Conservation (phyloP, 768 basidiomycete species). For the Suillus spraguei region DNA sequence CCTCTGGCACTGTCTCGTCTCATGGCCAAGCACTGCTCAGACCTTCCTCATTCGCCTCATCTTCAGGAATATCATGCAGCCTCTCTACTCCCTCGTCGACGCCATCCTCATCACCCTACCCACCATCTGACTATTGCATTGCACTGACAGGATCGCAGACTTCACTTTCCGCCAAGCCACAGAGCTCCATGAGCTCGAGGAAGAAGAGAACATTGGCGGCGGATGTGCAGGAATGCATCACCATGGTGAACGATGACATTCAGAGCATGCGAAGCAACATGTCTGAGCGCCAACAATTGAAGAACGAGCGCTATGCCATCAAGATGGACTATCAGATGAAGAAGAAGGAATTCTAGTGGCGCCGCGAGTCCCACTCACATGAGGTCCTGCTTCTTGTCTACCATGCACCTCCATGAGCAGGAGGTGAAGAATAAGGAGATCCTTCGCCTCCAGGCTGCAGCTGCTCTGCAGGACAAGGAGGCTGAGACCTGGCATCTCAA, state of each 20-base stretch:
- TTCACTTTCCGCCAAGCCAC: not conserved
- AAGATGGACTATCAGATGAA: not conserved
- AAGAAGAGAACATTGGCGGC: not conserved
- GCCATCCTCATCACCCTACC: not conserved
- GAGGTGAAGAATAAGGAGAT: slow-evolving; percentile 3
- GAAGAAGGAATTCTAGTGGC: not conserved
- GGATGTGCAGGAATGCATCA: not conserved
- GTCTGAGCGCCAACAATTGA: not conserved
- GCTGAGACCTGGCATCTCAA: not conserved
- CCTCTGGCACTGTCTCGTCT: too few species aligned
- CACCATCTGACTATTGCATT: not conserved
- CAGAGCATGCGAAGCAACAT: not conserved
- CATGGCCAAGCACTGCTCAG: not conserved
- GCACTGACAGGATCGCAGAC: not conserved
- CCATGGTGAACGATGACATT: not conserved
- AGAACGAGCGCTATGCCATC: not conserved
- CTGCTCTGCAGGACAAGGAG: not conserved
- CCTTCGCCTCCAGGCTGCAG: not conserved
- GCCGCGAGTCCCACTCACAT: not conserved
- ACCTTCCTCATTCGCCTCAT: not conserved
- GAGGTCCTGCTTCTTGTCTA: not conserved
- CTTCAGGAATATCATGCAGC: not conserved
- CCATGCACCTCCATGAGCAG: not conserved
- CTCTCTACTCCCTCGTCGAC: not conserved
- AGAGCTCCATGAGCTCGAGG: not conserved